phyloP scores from a whole-genome alignment of 129 eudicot genomes.

The Tanacetum coccineum region DNA sequence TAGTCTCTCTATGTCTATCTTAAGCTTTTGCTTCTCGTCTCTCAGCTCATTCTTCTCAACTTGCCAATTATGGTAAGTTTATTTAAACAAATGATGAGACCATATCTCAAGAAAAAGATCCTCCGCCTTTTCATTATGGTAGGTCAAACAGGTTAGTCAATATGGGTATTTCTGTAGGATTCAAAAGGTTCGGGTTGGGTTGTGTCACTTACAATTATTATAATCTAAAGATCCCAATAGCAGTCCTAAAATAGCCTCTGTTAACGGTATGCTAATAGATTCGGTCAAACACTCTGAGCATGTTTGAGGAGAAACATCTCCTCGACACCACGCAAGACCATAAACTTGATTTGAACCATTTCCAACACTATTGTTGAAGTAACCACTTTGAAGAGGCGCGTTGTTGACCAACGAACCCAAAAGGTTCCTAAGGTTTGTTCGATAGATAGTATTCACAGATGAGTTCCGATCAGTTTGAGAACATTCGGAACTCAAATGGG shows the following conservation, averaged over 20 bases:
- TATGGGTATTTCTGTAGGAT: no score
- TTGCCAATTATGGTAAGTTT: slow-evolving; percentile 23
- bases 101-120: no score
- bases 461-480: slow-evolving; percentile 8
- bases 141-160: no score
- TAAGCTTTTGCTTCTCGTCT: slow-evolving; percentile 66
- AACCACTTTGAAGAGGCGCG: slow-evolving; percentile 21
- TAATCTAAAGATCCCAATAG: no score
- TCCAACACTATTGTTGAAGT: slow-evolving; percentile 22
- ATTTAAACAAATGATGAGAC: background rate
- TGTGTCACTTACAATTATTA: no score
- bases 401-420: background rate
- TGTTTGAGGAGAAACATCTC: slow-evolving; percentile 17
- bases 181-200: no score
- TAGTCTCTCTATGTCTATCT: slow-evolving; percentile 59
- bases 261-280: slow-evolving; percentile 8
- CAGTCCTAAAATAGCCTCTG: background rate
- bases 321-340: slow-evolving; percentile 33
- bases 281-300: slow-evolving; percentile 19
- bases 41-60: slow-evolving; percentile 75
- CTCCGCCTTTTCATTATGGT: no score
- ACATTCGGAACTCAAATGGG: slow-evolving; percentile 12
- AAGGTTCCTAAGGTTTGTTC: slow-evolving; percentile 18
- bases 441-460: slow-evolving; percentile 8
- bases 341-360: slow-evolving; percentile 16